Percentiles rank a stretch among this genome's conserved stretches.
Conservation (phyloP, 148 eudicot species). For the Polygonum maritimum region DNA sequence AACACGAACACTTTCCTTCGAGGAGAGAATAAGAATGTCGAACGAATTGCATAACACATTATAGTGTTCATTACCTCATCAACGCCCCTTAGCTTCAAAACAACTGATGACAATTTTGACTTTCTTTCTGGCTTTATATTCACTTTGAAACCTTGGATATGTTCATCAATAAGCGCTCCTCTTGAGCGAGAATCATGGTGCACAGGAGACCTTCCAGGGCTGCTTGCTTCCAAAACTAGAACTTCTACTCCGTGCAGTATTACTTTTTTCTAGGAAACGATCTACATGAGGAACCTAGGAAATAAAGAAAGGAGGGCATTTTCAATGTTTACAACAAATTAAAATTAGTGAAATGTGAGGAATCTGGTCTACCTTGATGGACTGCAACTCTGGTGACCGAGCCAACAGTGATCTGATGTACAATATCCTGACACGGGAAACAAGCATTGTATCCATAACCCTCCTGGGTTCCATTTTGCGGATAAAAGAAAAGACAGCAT, state of each 20-base stretch:
- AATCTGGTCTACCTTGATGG: conserved; percentile 53
- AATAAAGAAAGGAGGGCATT: conserved; percentile 3
- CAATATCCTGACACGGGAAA: conserved; percentile 93
- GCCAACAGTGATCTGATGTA: conserved; percentile 94
- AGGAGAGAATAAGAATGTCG: neutral
- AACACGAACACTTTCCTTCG: neutral
- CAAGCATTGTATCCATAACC: conserved; percentile 99
- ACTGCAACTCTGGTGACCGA: conserved; percentile 91
- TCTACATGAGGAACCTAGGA: conserved; percentile 77
- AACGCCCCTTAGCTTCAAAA: conserved; percentile 90
- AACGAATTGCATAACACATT: neutral
- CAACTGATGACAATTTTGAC: conserved; percentile 91
- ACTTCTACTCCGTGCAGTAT: conserved; percentile 85
- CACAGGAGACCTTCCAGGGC: conserved; percentile 90
- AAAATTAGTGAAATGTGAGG: neutral
- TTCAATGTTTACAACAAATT: neutral
- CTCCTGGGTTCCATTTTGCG: conserved; percentile 97
- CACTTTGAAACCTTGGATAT: conserved; percentile 67
- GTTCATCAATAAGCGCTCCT: conserved; percentile 48
- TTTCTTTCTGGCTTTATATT: conserved; percentile 91
- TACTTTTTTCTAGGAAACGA: conserved; percentile 76
- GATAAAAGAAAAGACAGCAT: conserved; percentile 88
- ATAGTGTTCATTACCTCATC: conserved; percentile 54
- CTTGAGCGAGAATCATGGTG: conserved; percentile 51
- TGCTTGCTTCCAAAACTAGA: conserved; percentile 71